phyloP scores from a whole-genome alignment of 352 stramenopile species.

The Proteromonas lacertae region DNA sequence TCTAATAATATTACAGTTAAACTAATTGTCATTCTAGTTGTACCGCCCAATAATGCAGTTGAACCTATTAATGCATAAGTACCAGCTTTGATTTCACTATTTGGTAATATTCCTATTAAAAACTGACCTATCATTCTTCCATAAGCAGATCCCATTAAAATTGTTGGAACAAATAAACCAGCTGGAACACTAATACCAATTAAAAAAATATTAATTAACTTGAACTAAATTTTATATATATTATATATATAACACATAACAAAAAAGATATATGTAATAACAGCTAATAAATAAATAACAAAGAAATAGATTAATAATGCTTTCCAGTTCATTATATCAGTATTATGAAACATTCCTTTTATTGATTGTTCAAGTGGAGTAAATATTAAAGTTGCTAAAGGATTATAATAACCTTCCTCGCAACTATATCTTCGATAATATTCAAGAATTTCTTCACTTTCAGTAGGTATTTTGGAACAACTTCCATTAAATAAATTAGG shows the following conservation, averaged over 20 bases:
- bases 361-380: neutral
- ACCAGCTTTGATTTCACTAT: constrained; percentile 28
- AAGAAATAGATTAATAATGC: too few relatives aligned
- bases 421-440: constrained; percentile 38
- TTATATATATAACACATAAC: constrained; percentile 1
- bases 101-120: constrained; percentile 38
- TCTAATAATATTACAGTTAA: constrained; percentile 92
- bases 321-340: too few relatives aligned
- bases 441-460: too few relatives aligned
- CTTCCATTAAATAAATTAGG: too few relatives aligned
- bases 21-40: constrained; percentile 88
- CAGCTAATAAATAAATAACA: too few relatives aligned
- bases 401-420: neutral
- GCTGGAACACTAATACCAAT: constrained; percentile 83
- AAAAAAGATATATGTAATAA: too few relatives aligned
- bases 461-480: too few relatives aligned
- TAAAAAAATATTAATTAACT: constrained; percentile 58
- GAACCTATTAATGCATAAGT: constrained; percentile 87
- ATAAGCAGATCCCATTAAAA: constrained; percentile 70
- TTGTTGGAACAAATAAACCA: constrained; percentile 75
- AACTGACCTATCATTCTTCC: constrained; percentile 40
- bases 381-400: constrained; percentile 1
- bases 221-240: constrained; percentile 32
- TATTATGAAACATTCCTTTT: constrained; percentile 1
- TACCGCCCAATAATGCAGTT: constrained; percentile 68